Conservation (phyloP, 2,329 filamentous ascomycete species). For the Didymella glomerata region DNA sequence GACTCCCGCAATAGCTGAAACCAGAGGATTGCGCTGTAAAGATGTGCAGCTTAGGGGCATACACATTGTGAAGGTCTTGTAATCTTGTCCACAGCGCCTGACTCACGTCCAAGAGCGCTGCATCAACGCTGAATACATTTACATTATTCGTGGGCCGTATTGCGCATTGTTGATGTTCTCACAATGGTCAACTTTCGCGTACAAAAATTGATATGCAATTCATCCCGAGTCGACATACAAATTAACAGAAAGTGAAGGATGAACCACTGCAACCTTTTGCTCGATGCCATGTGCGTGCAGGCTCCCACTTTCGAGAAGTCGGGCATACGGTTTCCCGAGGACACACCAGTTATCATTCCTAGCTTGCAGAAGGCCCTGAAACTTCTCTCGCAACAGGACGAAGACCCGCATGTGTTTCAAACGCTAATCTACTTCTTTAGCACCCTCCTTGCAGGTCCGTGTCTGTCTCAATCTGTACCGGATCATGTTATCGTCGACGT, state of each 20-base stretch:
- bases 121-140: background rate
- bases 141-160: background rate
- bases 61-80: background rate
- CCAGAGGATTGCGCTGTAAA: background rate
- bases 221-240: background rate
- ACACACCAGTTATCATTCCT: background rate
- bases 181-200: background rate
- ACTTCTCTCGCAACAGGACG: background rate
- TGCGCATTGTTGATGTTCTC: background rate
- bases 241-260: background rate
- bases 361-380: background rate
- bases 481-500: background rate
- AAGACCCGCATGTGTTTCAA: background rate
- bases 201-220: background rate
- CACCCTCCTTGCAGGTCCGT: background rate
- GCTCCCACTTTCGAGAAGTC: background rate
- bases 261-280: background rate
- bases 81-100: background rate
- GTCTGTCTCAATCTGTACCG: background rate
- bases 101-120: background rate
- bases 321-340: background rate
- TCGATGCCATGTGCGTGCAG: background rate
- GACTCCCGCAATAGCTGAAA: background rate
- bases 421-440: background rate
- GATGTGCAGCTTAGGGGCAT: too few relatives aligned